phyloP scores from a whole-genome alignment of 495 filamentous ascomycete genomes.

The Neurospora sp. region DNA sequence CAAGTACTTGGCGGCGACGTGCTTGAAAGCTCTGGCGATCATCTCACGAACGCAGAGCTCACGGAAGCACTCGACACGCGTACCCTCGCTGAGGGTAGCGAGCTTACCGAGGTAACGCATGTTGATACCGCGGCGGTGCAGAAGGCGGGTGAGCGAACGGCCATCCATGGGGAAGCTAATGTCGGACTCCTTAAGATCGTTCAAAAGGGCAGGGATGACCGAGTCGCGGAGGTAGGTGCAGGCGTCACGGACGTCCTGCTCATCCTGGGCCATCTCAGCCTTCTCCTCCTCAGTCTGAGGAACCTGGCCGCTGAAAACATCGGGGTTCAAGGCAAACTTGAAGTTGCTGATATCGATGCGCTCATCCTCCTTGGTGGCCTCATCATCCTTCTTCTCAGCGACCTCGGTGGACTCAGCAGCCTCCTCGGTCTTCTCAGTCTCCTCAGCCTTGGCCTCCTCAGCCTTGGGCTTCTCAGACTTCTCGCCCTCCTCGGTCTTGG shows the following conservation, averaged over 20 bases:
- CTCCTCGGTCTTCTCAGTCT: constrained; percentile 14
- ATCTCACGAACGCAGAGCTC: constrained; percentile 80
- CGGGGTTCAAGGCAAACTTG: constrained; percentile 82
- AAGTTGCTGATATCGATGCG: constrained; percentile 78
- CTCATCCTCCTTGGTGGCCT: constrained; percentile 29
- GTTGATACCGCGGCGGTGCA: constrained; percentile 98
- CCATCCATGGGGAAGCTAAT: constrained; percentile 98
- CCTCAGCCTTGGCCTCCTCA: constrained; percentile 17
- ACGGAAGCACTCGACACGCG: constrained; percentile 65
- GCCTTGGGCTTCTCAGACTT: constrained; percentile 19
- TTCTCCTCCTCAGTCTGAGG: constrained; percentile 89
- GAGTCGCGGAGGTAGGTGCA: constrained; percentile 66
- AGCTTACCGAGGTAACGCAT: constrained; percentile 87
- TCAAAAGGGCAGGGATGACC: constrained; percentile 60
- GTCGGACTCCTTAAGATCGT: constrained; percentile 83
- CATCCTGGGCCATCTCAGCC: constrained; percentile 72
- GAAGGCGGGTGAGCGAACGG: constrained; percentile 70
- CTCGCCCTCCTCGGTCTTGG: constrained; percentile 11
- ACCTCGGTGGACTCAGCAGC: constrained; percentile 9
- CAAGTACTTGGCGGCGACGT: constrained; percentile 70
- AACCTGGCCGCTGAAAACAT: constrained; percentile 85
- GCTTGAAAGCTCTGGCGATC: constrained; percentile 89
- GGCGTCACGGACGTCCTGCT: constrained; percentile 75
- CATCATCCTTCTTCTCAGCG: constrained; percentile 22
- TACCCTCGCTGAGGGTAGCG: constrained; percentile 56